Evolutionary conservation across 371 early-diverging fungal species (phyloP), one percentile per base, ranked within the genome.

Genomic region (Mycotypha africana): DNA sequence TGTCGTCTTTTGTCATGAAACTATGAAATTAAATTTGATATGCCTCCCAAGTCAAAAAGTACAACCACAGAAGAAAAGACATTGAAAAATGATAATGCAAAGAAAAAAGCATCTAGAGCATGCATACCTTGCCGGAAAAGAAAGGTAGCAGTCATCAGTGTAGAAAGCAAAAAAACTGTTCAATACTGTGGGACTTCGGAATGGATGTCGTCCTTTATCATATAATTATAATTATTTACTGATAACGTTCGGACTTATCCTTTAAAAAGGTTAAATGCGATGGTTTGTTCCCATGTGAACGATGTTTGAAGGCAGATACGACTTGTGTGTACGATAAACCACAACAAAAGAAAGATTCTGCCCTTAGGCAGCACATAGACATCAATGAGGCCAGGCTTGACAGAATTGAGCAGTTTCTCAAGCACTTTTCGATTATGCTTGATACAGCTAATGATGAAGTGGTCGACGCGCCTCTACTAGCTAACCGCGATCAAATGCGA

Each of bases 71-170:
- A n/a, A n/a, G n/a, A n/a, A n/a, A n/a, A n/a, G n/a, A n/a, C n/a
- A n/a, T n/a, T n/a, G n/a, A n/a, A n/a, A n/a, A 40, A 46, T 12
- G 49, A 40, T n/a, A 19, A 33, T 14, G 10, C 37, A 10, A 59
- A 54, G 42, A 60, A 48, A 25, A 60, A 60, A 30, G 45, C 60
- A n/a, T 23, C 55, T 33, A 37, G 47, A 38, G 60, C 60, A 9
- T 60, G 60, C 38, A 39, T 41, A 15, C 47, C 60, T 9, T 60
- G 60, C 41, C 31, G 55, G 24, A 55, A 60, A 48, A 34, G 53
- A 45, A 58, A 58, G 42, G 59, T 58, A 54, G 28, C 21, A 37
- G n/a, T n/a, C n/a, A n/a, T n/a, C n/a, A n/a, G n/a, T n/a, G n/a
- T n/a, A n/a, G n/a, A n/a, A n/a, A n/a, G n/a, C n/a, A n/a, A n/a